Evolutionary conservation across 2,329 filamentous ascomycete species (phyloP), one percentile per base, ranked within the genome.

Genomic region (Beauveria brongniartii): DNA sequence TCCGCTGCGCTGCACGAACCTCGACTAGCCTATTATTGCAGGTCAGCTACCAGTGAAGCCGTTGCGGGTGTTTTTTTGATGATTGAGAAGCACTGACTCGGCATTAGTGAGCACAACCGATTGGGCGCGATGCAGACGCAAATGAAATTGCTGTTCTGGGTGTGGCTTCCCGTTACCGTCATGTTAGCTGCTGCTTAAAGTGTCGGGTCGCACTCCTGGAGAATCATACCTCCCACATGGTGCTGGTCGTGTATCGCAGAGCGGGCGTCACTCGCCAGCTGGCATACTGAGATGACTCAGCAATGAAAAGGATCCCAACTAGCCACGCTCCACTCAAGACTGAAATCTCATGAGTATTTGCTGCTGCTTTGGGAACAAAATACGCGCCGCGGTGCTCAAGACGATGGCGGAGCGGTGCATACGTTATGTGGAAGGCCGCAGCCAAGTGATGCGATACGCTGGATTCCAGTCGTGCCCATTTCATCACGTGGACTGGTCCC

Each of bases 1-100:
- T 99, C 59, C 94, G 86, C 73, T 99, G 94, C 12, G 93, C 91
- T 14, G 94, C 94, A 65, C 94, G 90, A 66, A 97, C 89, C 76
- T 97, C 94, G 65, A 97, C 90, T 48, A 99, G 87, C 74, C 82
- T 85, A 62, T 34, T 48, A 57, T 28, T 2, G 28, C 5, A 37
- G 12, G 44, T 54, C 20, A 53, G 22, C 34, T 14, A 44, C 18
- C 37, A 5, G 41, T 57, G 9, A 41, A 46, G 34, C 20, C 18
- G n/a, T 16, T 40, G n/a, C 9, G 22, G 5, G 37, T 18, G 3
- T 47, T 37, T 5, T 43, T 51, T 20, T 8, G 3, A 22, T 30
- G 6, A 12, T 10, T 28, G 37, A 20, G 6, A 4, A 10, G 37
- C 30, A 73, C 77, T 71, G 71, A 82, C 79, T 96, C 92, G 66